Evolutionary conservation across 768 basidiomycete species (phyloP).

Genomic region (Nidula microcarpa): DNA sequence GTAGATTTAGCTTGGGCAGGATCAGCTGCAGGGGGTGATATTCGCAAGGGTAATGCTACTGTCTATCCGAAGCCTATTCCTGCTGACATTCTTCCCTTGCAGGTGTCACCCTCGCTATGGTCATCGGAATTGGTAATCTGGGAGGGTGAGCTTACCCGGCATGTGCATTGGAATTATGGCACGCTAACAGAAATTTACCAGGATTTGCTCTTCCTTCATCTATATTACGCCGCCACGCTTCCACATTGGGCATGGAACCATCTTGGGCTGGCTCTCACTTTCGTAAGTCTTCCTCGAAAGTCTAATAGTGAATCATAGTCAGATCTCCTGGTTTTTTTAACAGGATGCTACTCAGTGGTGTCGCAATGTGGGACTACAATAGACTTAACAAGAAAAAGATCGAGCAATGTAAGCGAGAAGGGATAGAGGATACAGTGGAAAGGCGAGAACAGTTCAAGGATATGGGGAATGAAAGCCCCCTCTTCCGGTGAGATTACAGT

Average conservation of each 20-base stretch:
- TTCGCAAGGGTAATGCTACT: constrained; percentile 45
- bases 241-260: constrained; percentile 31
- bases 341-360: constrained; percentile 30
- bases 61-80: constrained; percentile 10
- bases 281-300: constrained; percentile 20
- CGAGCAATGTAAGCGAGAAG: constrained; percentile 35
- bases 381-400: constrained; percentile 48
- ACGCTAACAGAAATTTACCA: constrained; percentile 8
- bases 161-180: too few relatives aligned
- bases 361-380: constrained; percentile 47
- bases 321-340: background rate
- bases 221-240: constrained; percentile 33
- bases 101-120: constrained; percentile 22
- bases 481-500: constrained; percentile 40
- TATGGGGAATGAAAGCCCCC: constrained; percentile 51
- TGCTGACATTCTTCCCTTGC: too few relatives aligned
- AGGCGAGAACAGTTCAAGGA: constrained; percentile 37
- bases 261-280: constrained; percentile 23
- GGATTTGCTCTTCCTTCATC: constrained; percentile 38
- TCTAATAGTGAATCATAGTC: background rate
- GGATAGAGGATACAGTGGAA: constrained; percentile 30
- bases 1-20: constrained; percentile 51
- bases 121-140: constrained; percentile 53
- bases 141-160: constrained; percentile 28
- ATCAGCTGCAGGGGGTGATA: constrained; percentile 53